These are phyloP conservation scores for Cyberlindnera galapagoensis DNA, from an alignment of 805 yeast genomes.

Conservation along the genomic window DNA sequence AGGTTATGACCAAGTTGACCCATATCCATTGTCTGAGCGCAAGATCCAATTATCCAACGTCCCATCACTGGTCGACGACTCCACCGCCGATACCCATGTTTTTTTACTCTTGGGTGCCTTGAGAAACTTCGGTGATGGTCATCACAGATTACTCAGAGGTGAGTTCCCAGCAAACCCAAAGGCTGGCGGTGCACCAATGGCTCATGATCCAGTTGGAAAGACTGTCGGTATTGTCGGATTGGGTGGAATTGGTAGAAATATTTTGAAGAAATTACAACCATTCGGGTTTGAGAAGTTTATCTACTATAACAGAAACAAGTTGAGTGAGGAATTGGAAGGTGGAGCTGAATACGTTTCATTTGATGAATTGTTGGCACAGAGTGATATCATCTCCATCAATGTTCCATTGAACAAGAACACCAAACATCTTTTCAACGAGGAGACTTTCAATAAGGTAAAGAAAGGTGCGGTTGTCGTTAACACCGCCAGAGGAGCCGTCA, in stretches of 20 bases:
- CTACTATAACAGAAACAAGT: conserved; percentile 63
- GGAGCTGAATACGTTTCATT: conserved; percentile 66
- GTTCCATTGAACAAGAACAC: conserved; percentile 74
- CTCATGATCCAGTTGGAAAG: conserved; percentile 71
- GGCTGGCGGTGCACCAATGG: conserved; percentile 53
- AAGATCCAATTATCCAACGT: conserved; percentile 63
- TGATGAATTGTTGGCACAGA: conserved; percentile 55
- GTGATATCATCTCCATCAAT: conserved; percentile 70
- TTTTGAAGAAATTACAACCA: conserved; percentile 63
- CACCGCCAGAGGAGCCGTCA: conserved; percentile 85
- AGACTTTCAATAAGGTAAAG: conserved; percentile 62
- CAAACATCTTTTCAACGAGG: conserved; percentile 58
- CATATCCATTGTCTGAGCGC: conserved; percentile 41
- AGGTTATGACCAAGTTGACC: conserved; percentile 69
- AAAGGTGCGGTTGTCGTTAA: conserved; percentile 70
- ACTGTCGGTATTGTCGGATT: conserved; percentile 77
- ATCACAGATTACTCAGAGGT: conserved; percentile 46
- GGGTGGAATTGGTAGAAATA: conserved; percentile 87
- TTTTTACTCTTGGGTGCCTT: conserved; percentile 55
- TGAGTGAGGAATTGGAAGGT: conserved; percentile 53
- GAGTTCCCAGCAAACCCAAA: conserved; percentile 54
- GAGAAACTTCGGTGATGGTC: conserved; percentile 61
- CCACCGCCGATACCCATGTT: conserved; percentile 70
- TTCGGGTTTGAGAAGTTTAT: conserved; percentile 69
- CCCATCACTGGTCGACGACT: conserved; percentile 58